phyloP scores from a whole-genome alignment of 768 basidiomycete genomes.

The Kwoniella dejecticola region DNA sequence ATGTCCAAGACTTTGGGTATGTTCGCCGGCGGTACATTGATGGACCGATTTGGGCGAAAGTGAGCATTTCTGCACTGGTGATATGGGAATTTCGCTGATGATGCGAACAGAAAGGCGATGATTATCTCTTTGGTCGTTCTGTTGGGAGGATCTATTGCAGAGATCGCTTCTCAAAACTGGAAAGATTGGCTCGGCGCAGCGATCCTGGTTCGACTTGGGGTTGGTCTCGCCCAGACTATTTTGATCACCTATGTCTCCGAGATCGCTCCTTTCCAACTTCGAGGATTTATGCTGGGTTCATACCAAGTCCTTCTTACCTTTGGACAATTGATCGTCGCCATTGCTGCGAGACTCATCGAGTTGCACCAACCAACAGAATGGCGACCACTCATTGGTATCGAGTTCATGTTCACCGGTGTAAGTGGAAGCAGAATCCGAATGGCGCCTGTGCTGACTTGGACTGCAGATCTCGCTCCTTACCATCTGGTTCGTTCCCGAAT shows the following conservation, averaged over 20 bases:
- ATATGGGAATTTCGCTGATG: not conserved
- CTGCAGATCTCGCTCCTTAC: conserved; percentile 18
- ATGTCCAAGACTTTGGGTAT: conserved; percentile 35
- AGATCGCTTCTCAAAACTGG: conserved; percentile 28
- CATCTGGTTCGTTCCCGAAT: conserved; percentile 27
- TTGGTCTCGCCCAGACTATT: conserved; percentile 31
- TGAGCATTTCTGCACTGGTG: conserved; percentile 3
- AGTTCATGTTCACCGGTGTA: conserved; percentile 37
- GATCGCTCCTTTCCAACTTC: conserved; percentile 32
- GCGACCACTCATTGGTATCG: conserved; percentile 28
- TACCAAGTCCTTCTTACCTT: conserved; percentile 24
- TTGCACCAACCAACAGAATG: conserved; percentile 11
- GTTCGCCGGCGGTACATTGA: conserved; percentile 26
- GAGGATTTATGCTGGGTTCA: conserved; percentile 29
- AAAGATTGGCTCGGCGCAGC: conserved; percentile 26
- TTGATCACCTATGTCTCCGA: conserved; percentile 33
- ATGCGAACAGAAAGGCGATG: conserved; percentile 11
- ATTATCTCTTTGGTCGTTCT: conserved; percentile 21
- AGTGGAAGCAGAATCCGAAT: not conserved
- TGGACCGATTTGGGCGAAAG: conserved; percentile 34
- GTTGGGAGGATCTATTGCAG: conserved; percentile 27
- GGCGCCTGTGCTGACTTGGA: conserved; percentile 4
- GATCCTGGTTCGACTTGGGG: conserved; percentile 23
- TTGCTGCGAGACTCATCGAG: conserved; percentile 22
- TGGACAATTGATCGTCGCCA: conserved; percentile 28